Evolutionary conservation across 2,329 filamentous ascomycete genomes (phyloP).

Genomic region (Emericellopsis atlantica): DNA sequence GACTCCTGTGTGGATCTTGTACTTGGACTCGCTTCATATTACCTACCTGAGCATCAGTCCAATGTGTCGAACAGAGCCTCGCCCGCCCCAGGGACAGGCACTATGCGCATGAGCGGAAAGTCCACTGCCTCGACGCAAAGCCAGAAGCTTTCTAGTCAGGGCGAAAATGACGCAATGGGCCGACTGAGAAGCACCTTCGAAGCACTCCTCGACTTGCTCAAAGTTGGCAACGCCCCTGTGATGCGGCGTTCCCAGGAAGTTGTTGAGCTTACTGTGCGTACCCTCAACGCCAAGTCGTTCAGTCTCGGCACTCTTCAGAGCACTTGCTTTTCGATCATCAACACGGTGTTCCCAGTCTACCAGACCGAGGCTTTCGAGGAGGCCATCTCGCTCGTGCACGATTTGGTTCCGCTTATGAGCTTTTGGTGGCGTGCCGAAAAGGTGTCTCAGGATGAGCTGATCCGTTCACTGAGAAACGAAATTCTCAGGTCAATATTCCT

Average conservation of each 20-base stretch:
- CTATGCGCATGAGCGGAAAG: slow-evolving; percentile 12
- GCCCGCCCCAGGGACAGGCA: slow-evolving; percentile 25
- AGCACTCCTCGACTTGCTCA: slow-evolving; percentile 52
- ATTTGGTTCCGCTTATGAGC: slow-evolving; percentile 58
- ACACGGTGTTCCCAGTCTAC: slow-evolving; percentile 52
- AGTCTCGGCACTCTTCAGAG: slow-evolving; percentile 54
- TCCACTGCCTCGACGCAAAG: slow-evolving; percentile 16
- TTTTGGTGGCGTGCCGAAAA: slow-evolving; percentile 68
- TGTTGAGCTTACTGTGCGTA: slow-evolving; percentile 40
- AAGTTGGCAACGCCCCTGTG: slow-evolving; percentile 56
- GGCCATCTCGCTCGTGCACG: slow-evolving; percentile 44
- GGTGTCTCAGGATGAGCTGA: slow-evolving; percentile 44
- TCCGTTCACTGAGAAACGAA: slow-evolving; percentile 58
- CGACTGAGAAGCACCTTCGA: slow-evolving; percentile 32
- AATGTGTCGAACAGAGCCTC: slow-evolving; percentile 17
- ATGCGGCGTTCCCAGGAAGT: slow-evolving; percentile 41
- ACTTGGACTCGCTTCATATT: slow-evolving; percentile 42
- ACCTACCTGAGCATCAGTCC: slow-evolving; percentile 24
- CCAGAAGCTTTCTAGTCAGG: slow-evolving; percentile 12
- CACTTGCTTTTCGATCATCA: slow-evolving; percentile 63
- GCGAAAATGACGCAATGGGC: slow-evolving; percentile 13
- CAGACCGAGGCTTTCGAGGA: slow-evolving; percentile 57
- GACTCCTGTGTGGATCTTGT: slow-evolving; percentile 58
- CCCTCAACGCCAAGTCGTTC: slow-evolving; percentile 46
- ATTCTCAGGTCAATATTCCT: slow-evolving; percentile 62